Evolutionary conservation across 192 early-diverging fungal species (phyloP).

Genomic region (Glomus cerebriforme): DNA sequence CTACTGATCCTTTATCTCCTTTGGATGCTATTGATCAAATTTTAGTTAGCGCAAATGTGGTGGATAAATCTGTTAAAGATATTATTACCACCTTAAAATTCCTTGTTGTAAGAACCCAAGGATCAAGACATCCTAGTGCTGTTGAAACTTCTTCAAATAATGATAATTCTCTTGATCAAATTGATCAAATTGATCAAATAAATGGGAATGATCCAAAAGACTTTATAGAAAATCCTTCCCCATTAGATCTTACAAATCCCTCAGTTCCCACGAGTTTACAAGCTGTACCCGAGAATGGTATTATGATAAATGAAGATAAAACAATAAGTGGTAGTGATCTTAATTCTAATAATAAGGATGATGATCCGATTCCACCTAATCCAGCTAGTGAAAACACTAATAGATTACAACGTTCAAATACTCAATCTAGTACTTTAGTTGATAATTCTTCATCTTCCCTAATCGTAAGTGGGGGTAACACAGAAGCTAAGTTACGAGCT

Average conservation of each 20-base stretch:
- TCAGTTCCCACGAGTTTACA: neutral
- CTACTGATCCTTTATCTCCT: conserved; percentile 59
- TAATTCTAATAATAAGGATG: neutral
- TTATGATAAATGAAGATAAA: neutral
- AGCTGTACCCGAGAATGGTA: conserved; percentile 19
- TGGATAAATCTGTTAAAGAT: conserved; percentile 61
- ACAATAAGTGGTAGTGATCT: neutral
- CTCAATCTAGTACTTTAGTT: conserved; percentile 40
- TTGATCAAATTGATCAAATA: no score
- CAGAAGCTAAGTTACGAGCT: neutral
- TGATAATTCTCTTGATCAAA: neutral
- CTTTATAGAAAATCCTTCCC: neutral
- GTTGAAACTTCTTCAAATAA: conserved; percentile 14
- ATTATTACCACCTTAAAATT: conserved; percentile 52
- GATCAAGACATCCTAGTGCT: conserved; percentile 3
- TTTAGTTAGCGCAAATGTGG: conserved; percentile 46
- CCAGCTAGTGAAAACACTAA: neutral
- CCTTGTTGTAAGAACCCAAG: conserved; percentile 41
- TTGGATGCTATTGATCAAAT: conserved; percentile 55
- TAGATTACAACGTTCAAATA: conserved; percentile 6
- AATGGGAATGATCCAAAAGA: neutral
- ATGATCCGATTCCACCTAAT: neutral
- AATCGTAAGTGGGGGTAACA: neutral
- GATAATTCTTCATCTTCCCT: conserved; percentile 33
- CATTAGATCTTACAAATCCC: neutral